phyloP scores from a whole-genome alignment of 345 rosid genomes.

The Cardamine occulta region DNA sequence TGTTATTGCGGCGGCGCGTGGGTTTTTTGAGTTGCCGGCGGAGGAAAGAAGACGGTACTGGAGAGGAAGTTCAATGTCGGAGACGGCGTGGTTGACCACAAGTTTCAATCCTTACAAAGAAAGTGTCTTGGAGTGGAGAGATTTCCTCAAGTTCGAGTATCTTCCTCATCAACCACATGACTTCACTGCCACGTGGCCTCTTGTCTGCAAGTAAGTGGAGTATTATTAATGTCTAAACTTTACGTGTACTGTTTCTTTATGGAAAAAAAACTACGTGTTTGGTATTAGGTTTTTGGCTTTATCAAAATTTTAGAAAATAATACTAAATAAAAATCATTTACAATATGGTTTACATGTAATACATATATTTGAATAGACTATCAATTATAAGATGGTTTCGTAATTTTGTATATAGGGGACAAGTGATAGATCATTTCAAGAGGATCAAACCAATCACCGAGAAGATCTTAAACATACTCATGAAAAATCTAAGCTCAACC shows the following conservation, averaged over 20 bases:
- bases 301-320: neutral
- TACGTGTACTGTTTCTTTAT: neutral
- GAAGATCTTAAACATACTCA: slow-evolving; percentile 45
- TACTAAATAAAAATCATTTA: no score
- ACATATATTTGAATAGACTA: neutral
- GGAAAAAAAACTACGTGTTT: neutral
- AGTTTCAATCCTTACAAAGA: slow-evolving; percentile 42
- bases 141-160: slow-evolving; percentile 49
- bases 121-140: slow-evolving; percentile 55
- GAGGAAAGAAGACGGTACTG: slow-evolving; percentile 47
- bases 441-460: slow-evolving; percentile 42
- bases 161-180: slow-evolving; percentile 35
- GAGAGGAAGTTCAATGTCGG: slow-evolving; percentile 43
- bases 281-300: neutral
- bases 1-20: slow-evolving; percentile 43
- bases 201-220: slow-evolving; percentile 38
- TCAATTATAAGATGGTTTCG: neutral
- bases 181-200: slow-evolving; percentile 35
- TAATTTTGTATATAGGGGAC: slow-evolving; percentile 45
- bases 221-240: neutral
- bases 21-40: slow-evolving; percentile 46
- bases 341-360: neutral
- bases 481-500: slow-evolving; percentile 41
- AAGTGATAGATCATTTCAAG: slow-evolving; percentile 52
- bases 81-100: slow-evolving; percentile 45